Evolutionary conservation across 768 basidiomycete species (phyloP).

Genomic region (Tubosaeta brunneosetosa): DNA sequence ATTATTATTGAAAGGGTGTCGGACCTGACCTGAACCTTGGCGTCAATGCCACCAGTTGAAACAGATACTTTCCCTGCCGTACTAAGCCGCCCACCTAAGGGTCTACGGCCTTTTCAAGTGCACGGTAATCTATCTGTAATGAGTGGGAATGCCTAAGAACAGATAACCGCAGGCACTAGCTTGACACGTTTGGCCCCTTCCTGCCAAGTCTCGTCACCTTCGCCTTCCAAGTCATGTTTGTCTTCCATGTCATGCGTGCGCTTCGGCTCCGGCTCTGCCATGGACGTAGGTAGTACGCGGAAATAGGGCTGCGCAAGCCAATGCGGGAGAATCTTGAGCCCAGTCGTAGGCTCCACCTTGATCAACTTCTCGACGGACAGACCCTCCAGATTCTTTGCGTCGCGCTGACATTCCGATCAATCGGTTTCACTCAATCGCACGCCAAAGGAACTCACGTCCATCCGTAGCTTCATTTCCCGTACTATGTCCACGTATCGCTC

Average conservation of each 20-base stretch:
- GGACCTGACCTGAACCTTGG: not conserved
- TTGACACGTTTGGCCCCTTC: conserved; percentile 12
- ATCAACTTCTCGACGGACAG: conserved; percentile 35
- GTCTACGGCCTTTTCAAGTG: no score
- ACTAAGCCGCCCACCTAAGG: no score
- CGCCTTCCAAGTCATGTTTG: not conserved
- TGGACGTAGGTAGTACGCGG: conserved; percentile 3
- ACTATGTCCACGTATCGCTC: conserved; percentile 49
- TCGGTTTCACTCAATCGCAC: conserved; percentile 1
- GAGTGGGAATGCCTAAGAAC: not conserved
- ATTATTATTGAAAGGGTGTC: no score
- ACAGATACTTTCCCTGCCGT: no score
- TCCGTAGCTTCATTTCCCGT: conserved; percentile 52
- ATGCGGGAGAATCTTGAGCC: conserved; percentile 53
- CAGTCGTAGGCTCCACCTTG: conserved; percentile 41
- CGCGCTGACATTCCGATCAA: conserved; percentile 34
- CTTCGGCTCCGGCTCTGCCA: conserved; percentile 3
- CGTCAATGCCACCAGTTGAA: not conserved
- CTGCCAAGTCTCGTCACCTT: not conserved
- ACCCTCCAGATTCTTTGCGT: conserved; percentile 35
- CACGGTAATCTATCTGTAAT: not conserved
- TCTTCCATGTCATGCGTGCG: not conserved
- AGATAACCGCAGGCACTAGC: not conserved
- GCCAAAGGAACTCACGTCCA: conserved; percentile 43
- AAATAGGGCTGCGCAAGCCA: conserved; percentile 75